phyloP scores from a whole-genome alignment of 495 filamentous ascomycete species.

The Copromyces sp. region DNA sequence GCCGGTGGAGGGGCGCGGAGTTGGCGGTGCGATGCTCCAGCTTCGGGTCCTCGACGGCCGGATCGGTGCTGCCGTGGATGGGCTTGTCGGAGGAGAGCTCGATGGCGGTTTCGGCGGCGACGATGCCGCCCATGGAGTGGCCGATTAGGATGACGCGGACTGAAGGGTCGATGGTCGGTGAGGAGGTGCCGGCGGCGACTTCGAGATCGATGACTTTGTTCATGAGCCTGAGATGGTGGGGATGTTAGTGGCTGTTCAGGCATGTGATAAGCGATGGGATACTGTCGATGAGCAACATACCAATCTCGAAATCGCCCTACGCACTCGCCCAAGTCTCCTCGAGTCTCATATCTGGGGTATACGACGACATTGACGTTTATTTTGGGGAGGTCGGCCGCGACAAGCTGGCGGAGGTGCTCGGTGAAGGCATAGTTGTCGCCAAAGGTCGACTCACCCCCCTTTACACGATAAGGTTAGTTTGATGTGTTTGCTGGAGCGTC shows the following conservation, averaged over 20 bases:
- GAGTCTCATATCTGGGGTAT: slow-evolving; percentile 88
- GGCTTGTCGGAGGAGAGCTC: slow-evolving; percentile 57
- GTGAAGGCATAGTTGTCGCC: slow-evolving; percentile 53
- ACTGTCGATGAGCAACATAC: slow-evolving; percentile 31
- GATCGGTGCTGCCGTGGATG: slow-evolving; percentile 31
- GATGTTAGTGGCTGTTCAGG: not conserved
- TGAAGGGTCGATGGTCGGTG: slow-evolving; percentile 79
- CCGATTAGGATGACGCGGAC: slow-evolving; percentile 79
- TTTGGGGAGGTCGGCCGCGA: slow-evolving; percentile 62
- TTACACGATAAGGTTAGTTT: not conserved
- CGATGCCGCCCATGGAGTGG: slow-evolving; percentile 96
- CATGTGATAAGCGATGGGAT: not conserved
- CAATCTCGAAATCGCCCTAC: slow-evolving; percentile 80
- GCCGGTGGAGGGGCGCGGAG: slow-evolving; percentile 15
- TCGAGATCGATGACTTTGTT: slow-evolving; percentile 92
- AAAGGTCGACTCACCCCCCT: slow-evolving; percentile 90
- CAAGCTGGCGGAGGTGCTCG: slow-evolving; percentile 57
- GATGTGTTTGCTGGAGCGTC: not conserved
- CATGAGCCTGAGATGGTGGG: slow-evolving; percentile 51
- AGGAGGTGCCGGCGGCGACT: slow-evolving; percentile 68
- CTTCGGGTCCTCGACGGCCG: slow-evolving; percentile 1
- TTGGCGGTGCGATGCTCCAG: slow-evolving; percentile 8
- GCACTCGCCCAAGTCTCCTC: slow-evolving; percentile 73
- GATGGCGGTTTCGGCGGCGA: slow-evolving; percentile 79
- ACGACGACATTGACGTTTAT: slow-evolving; percentile 58